Evolutionary conservation across 202 grass and related monocot species (phyloP), one percentile per base, ranked within the genome.

Genomic region (Digitaria exilis): DNA sequence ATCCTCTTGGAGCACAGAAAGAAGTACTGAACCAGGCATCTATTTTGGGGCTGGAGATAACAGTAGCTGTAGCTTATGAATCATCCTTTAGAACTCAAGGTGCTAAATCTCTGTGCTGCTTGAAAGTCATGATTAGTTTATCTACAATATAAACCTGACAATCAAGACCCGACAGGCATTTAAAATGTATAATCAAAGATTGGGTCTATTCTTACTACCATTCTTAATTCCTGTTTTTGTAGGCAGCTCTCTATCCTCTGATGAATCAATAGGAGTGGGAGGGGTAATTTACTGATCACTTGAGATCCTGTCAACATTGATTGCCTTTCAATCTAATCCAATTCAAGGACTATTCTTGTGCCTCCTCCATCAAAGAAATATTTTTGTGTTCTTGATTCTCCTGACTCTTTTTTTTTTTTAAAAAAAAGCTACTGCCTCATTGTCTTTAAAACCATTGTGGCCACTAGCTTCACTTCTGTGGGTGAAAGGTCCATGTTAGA

Each of bases 1-100:
- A 98, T 87, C 88, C 95, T 75, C 69, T 86, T 76, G 87, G 95
- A 61, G 95, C 95, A 64, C 95, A 98, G 41, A 76, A 95, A 74
- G 90, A 85, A 91, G 83, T 91, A 50, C 70, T 95, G 69, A 80
- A 89, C 14, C 51, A 93, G 74, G 89, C 90, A 71, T 84, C 67
- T 65, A 77, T 80, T 72, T 82, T 98, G 71, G 95, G 89, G 79
- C 61, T 98, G 43, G 65, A 86, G 65, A 85, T 98, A 86, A 88
- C 83, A 67, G 91, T 95, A 2, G 84, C 92, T 48, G 80, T 95
- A 65, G 92, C 91, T 78, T 88, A 92, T 84, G 96, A 93, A 92
- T 78, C 83, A 64, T 73, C 74, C 1, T 62, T 58, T 89, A 61
- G 78, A 68, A 57, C 66, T 77, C 75, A 88, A 91, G 90, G 45